phyloP scores from a whole-genome alignment of 257 asterid genomes.

The Penstemon newberryi region DNA sequence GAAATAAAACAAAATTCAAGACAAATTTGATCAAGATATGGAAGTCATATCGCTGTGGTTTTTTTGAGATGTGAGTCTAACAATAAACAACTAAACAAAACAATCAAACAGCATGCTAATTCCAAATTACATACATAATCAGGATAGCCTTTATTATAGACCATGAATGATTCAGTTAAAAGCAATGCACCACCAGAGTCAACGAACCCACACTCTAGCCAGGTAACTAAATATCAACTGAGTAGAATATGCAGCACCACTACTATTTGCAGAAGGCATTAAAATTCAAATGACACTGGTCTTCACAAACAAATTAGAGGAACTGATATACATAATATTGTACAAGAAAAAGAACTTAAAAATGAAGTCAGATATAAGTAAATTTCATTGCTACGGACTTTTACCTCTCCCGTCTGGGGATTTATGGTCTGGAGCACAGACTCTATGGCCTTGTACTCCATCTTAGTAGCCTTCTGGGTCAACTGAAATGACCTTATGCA shows the following conservation, averaged over 20 bases:
- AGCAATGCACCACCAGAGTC: conserved; percentile 16
- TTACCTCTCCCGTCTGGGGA: conserved; percentile 98
- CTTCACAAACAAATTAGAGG: conserved; percentile 6
- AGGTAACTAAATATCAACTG: background rate
- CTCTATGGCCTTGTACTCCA: conserved; percentile 98
- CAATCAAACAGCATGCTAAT: background rate
- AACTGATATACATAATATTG: conserved; percentile 5
- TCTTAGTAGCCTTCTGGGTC: conserved; percentile 92
- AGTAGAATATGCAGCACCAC: conserved; percentile 2
- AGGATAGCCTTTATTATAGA: conserved; percentile 6
- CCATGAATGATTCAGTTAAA: conserved; percentile 3
- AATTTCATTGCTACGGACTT: background rate
- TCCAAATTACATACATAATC: background rate
- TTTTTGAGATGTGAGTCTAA: background rate
- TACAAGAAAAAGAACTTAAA: background rate
- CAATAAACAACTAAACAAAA: background rate
- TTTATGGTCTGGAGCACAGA: conserved; percentile 94
- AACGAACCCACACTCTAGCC: conserved; percentile 11
- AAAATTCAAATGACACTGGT: conserved; percentile 7
- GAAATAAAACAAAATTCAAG: background rate
- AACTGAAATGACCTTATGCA: conserved; percentile 98
- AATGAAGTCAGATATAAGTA: conserved; percentile 7
- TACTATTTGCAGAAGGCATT: conserved; percentile 14
- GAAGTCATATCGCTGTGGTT: background rate
- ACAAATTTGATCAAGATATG: background rate